phyloP scores from a whole-genome alignment of 495 filamentous ascomycete species.

The Penicillium antarcticum region DNA sequence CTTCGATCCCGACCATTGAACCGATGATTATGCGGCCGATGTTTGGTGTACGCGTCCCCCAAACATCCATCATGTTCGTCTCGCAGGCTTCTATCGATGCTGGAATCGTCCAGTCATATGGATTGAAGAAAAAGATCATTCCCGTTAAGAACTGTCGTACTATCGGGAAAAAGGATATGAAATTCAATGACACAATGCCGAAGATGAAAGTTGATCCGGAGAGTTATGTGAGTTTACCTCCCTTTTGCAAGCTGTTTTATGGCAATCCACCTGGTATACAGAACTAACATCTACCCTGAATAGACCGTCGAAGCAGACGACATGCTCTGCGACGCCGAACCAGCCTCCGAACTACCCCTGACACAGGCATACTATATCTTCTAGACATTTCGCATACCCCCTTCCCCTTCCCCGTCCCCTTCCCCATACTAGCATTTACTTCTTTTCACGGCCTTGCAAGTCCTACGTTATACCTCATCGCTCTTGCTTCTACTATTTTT shows the following conservation, averaged over 20 bases:
- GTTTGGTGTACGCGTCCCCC: slow-evolving; percentile 75
- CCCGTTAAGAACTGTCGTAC: slow-evolving; percentile 75
- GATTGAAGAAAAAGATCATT: slow-evolving; percentile 76
- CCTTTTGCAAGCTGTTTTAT: not conserved
- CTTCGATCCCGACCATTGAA: slow-evolving; percentile 85
- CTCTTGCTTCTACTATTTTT: slow-evolving; percentile 16
- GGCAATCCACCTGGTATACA: not conserved
- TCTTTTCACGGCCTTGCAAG: not conserved
- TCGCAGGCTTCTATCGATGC: slow-evolving; percentile 65
- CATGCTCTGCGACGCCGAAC: slow-evolving; percentile 68
- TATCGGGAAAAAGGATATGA: slow-evolving; percentile 90
- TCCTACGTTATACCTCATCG: slow-evolving; percentile 13
- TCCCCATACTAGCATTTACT: not conserved
- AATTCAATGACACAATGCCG: slow-evolving; percentile 83
- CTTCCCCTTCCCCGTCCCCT: not conserved
- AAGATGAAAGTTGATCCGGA: slow-evolving; percentile 94
- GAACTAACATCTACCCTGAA: not conserved
- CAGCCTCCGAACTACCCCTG: slow-evolving; percentile 69
- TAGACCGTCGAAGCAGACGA: slow-evolving; percentile 82
- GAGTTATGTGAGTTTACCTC: slow-evolving; percentile 57
- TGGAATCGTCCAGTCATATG: slow-evolving; percentile 66
- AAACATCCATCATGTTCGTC: slow-evolving; percentile 78
- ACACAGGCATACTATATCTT: slow-evolving; percentile 82
- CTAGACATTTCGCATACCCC: slow-evolving; percentile 31
- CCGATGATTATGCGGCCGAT: slow-evolving; percentile 83